Conservation (phyloP, 176 grass and related monocot genomes). For the Rhynchospora breviuscula region DNA sequence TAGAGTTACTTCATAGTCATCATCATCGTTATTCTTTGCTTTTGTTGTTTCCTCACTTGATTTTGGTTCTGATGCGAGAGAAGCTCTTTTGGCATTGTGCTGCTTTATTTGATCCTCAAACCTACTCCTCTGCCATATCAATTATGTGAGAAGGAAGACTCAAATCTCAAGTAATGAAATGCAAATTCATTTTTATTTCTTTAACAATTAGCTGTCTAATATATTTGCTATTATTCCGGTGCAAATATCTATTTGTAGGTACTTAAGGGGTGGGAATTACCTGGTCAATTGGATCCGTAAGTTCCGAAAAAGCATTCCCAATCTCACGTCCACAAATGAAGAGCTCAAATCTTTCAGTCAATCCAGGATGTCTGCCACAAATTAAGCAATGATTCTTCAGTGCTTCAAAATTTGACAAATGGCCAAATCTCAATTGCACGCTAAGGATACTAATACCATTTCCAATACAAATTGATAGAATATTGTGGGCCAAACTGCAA, state of each 20-base stretch:
- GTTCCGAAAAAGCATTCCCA: conserved; percentile 98
- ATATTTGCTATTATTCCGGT: neutral
- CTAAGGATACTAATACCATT: neutral
- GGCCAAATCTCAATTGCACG: neutral
- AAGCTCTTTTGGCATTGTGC: conserved; percentile 74
- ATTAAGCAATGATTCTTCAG: neutral
- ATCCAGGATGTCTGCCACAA: conserved; percentile 52
- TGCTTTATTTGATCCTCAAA: conserved; percentile 97
- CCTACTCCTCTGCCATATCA: conserved; percentile 56
- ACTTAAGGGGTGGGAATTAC: neutral
- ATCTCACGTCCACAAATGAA: conserved; percentile 95
- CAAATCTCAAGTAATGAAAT: neutral
- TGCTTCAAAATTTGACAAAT: neutral
- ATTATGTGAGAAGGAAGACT: neutral
- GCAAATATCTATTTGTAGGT: too few species aligned
- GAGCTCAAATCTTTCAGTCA: conserved; percentile 92
- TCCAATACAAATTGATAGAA: neutral
- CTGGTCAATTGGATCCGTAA: conserved; percentile 97
- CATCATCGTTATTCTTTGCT: conserved; percentile 18
- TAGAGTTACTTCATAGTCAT: conserved; percentile 89
- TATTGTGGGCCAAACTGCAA: neutral
- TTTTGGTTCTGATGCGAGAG: conserved; percentile 49
- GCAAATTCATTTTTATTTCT: neutral
- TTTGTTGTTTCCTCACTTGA: conserved; percentile 32
- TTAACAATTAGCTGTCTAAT: neutral